These are phyloP conservation scores for Cyberlindnera meyerae DNA, from an alignment of 805 yeast species.

Conservation along the genomic window DNA sequence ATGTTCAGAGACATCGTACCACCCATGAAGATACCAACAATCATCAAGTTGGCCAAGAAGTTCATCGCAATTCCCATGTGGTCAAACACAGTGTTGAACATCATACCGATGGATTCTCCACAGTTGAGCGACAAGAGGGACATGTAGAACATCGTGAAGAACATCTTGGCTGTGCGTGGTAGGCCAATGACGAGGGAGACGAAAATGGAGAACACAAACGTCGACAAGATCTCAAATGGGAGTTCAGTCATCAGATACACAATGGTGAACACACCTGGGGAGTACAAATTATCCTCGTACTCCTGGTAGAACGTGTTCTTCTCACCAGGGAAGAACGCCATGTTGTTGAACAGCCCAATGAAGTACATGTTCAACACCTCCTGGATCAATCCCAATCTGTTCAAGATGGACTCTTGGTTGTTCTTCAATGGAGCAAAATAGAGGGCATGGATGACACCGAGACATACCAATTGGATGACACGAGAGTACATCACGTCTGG, in stretches of 20 bases:
- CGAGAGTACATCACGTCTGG: slow-evolving; percentile 61
- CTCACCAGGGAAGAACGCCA: slow-evolving; percentile 71
- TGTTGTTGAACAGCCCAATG: slow-evolving; percentile 74
- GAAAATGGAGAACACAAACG: slow-evolving; percentile 54
- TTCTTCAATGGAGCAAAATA: slow-evolving; percentile 59
- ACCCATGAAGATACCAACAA: slow-evolving; percentile 76
- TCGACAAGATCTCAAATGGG: slow-evolving; percentile 62
- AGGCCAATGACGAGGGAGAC: slow-evolving; percentile 69
- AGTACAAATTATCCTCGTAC: slow-evolving; percentile 66
- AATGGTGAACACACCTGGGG: slow-evolving; percentile 55
- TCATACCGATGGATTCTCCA: slow-evolving; percentile 82
- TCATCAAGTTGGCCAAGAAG: slow-evolving; percentile 59
- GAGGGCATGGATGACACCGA: slow-evolving; percentile 61
- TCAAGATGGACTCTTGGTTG: slow-evolving; percentile 45
- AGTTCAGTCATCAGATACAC: slow-evolving; percentile 57
- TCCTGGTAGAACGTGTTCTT: slow-evolving; percentile 76
- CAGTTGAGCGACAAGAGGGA: slow-evolving; percentile 54
- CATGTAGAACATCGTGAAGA: slow-evolving; percentile 57
- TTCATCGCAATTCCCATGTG: slow-evolving; percentile 81
- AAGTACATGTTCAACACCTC: slow-evolving; percentile 68
- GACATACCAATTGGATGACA: slow-evolving; percentile 55
- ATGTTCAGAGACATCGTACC: slow-evolving; percentile 76
- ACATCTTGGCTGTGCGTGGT: slow-evolving; percentile 62
- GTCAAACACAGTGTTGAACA: slow-evolving; percentile 65
- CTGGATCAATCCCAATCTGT: slow-evolving; percentile 73